Base-by-base conservation (phyloP, 2,329 filamentous ascomycete species). In the Xylaria sp. region DNA sequence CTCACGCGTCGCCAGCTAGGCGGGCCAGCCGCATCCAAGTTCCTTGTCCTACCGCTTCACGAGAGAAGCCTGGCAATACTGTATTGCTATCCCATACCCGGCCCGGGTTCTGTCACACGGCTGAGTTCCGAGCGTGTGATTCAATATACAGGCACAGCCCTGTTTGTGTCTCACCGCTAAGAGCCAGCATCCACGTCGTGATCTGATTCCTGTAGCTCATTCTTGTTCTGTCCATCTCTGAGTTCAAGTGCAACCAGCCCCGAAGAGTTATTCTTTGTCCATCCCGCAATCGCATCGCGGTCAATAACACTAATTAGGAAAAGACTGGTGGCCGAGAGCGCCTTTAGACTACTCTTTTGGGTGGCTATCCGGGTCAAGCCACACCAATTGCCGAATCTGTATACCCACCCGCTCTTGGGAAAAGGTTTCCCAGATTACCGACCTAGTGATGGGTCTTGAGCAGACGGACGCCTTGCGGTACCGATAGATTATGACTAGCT, bases 401-500 rank as follows among this genome's bases (percentile, higher is more conserved):
- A 59, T 56, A 56, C 54, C 47, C 29, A 51, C 47, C 31, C 21
- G 11, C 59, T 43, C 49, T 51, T 49, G 59, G 59, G 35, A 51
- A 56, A 48, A 31, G 40, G 55, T 40, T 60, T 48, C 33, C 41
- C 53, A 38, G 29, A 43, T 35, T 49, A 23, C 15, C 41, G 25
- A 49, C 44, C 31, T 57, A 46, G 58, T 41, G 48, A 64, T 59
- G 51, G 56, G 43, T 44, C 31, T 43, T 41, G 41, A 52, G 35
- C 33, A 52, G 35, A 51, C 48, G 33, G 33, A 10, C 23, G 25
- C 15, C 40, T 55, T 44, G 38, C 25, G 55, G 37, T 60, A n/a
- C n/a, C n/a, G n/a, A n/a, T n/a, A 64, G 54, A 52, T 44, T 48
- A 57, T 59, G 61, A 59, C 58, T 47, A 60, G 40, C 54, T 35